Conservation (phyloP, 2,329 filamentous ascomycete genomes). For the Colletotrichum orbiculare region DNA sequence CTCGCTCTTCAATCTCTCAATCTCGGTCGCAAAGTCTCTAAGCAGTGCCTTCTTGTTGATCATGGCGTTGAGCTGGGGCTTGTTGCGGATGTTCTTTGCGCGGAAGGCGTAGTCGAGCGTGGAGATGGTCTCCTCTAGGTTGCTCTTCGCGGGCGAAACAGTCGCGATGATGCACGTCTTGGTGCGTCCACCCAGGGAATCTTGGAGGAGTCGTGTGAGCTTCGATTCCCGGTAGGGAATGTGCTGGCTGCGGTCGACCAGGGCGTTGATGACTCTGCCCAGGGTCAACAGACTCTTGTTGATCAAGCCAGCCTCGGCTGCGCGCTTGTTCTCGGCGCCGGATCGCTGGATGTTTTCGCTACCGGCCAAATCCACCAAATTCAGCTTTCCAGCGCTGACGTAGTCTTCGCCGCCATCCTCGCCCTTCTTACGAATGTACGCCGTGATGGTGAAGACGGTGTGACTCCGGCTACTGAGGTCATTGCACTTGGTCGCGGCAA, state of each 20-base stretch:
- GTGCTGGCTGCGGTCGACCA: slow-evolving; percentile 89
- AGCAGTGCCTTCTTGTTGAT: slow-evolving; percentile 94
- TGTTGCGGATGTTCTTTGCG: slow-evolving; percentile 98
- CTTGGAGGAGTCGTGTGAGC: slow-evolving; percentile 76
- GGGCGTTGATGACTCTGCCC: slow-evolving; percentile 95
- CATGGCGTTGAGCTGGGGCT: slow-evolving; percentile 92
- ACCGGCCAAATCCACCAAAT: slow-evolving; percentile 94
- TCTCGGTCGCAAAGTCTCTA: slow-evolving; percentile 89
- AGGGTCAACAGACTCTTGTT: slow-evolving; percentile 97
- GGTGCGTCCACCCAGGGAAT: slow-evolving; percentile 92
- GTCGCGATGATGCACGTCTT: slow-evolving; percentile 99
- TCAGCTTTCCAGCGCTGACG: slow-evolving; percentile 91
- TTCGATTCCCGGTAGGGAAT: slow-evolving; percentile 96
- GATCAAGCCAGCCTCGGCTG: slow-evolving; percentile 93
- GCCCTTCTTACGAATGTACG: slow-evolving; percentile 83
- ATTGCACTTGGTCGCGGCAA: slow-evolving; percentile 99
- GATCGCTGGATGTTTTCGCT: slow-evolving; percentile 98
- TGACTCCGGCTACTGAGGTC: slow-evolving; percentile 97
- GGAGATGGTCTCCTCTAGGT: slow-evolving; percentile 97
- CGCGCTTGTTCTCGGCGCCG: slow-evolving; percentile 97
- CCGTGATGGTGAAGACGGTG: slow-evolving; percentile 96
- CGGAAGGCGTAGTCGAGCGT: slow-evolving; percentile 98
- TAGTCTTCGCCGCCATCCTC: slow-evolving; percentile 92
- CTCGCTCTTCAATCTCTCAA: slow-evolving; percentile 94
- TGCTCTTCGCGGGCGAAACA: slow-evolving; percentile 92